These are phyloP conservation scores for Scheffersomyces illinoinensis DNA, from an alignment of 1,139 yeast genomes.

Conservation along the genomic window DNA sequence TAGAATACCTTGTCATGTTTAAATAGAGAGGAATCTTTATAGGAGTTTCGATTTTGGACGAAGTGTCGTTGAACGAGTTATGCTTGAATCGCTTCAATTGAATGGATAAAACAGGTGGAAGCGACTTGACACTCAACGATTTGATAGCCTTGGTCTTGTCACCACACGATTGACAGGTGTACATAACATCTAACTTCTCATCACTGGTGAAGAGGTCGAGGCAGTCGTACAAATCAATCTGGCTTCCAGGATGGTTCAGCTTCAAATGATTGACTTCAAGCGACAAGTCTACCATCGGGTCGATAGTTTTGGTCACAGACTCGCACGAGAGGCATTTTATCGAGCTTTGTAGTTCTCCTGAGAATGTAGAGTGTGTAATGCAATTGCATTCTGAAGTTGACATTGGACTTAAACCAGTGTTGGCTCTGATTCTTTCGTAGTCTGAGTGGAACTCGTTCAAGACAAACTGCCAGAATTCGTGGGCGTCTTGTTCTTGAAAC, in stretches of 20 bases:
- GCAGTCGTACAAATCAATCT: slow-evolving; percentile 56
- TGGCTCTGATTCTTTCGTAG: slow-evolving; percentile 26
- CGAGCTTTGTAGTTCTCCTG: slow-evolving; percentile 73
- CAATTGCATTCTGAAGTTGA: slow-evolving; percentile 56
- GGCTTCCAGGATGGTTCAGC: slow-evolving; percentile 18
- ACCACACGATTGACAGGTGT: slow-evolving; percentile 68
- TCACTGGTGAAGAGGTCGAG: slow-evolving; percentile 72
- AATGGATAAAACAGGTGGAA: slow-evolving; percentile 78
- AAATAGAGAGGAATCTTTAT: slow-evolving; percentile 72
- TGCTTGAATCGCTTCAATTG: slow-evolving; percentile 92
- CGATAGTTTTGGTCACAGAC: slow-evolving; percentile 65
- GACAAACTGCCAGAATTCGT: slow-evolving; percentile 92
- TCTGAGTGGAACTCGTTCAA: slow-evolving; percentile 80
- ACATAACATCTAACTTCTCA: slow-evolving; percentile 75
- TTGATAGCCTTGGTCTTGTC: slow-evolving; percentile 65
- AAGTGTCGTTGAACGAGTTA: slow-evolving; percentile 48
- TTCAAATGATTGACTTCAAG: slow-evolving; percentile 56
- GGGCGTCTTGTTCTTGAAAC: slow-evolving; percentile 96
- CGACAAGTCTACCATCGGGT: slow-evolving; percentile 89
- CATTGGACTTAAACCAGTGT: slow-evolving; percentile 5
- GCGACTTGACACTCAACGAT: slow-evolving; percentile 61
- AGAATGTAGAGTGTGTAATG: slow-evolving; percentile 76
- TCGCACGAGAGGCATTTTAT: slow-evolving; percentile 74
- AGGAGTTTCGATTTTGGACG: slow-evolving; percentile 75
- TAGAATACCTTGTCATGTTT: slow-evolving; percentile 64